Conservation (phyloP, 306 rosid species). For the Inga leiocalycina region DNA sequence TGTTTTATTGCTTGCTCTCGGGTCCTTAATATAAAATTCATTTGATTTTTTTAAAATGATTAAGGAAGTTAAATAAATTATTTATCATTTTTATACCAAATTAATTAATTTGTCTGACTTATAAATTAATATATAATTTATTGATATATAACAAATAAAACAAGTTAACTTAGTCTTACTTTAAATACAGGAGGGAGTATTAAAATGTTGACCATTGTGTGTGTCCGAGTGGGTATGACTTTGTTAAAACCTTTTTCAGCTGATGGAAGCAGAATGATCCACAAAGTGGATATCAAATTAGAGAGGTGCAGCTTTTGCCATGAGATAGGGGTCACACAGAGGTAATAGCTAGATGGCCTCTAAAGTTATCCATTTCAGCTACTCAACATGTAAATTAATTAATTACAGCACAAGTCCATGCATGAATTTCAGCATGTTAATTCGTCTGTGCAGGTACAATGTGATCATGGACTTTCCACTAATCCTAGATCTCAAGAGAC, state of each 20-base stretch:
- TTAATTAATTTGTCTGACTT: no score
- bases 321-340: conserved; percentile 66
- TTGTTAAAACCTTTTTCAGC: conserved; percentile 40
- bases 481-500: conserved; percentile 58
- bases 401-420: not conserved
- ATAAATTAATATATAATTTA: no score
- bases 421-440: not conserved
- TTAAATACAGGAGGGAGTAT: no score
- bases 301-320: conserved; percentile 57
- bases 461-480: conserved; percentile 74
- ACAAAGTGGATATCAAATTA: conserved; percentile 60
- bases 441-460: not conserved
- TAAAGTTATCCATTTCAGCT: no score
- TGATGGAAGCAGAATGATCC: conserved; percentile 64
- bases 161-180: no score
- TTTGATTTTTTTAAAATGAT: no score
- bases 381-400: not conserved
- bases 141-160: no score
- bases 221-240: not conserved
- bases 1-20: no score
- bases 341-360: conserved; percentile 32
- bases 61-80: no score
- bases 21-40: no score
- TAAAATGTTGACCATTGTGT: not conserved
- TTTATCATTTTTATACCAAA: no score